Base-by-base conservation (phyloP, 768 basidiomycete species). In the Xanthoconium purpureum region DNA sequence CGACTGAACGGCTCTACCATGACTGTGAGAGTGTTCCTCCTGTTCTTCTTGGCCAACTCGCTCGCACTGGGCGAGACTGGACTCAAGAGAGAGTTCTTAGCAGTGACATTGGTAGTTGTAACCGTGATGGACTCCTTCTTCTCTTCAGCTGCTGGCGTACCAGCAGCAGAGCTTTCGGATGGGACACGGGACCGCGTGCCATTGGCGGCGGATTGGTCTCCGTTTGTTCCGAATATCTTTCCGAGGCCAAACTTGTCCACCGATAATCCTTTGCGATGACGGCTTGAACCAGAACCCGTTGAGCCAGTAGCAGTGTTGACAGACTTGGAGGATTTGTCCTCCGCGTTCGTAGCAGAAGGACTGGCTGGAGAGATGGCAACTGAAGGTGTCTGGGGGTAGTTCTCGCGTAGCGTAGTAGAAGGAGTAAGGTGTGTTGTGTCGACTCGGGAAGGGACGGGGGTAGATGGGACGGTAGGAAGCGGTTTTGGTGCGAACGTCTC, bases 11-110 rank as follows among this genome's bases (percentile, higher is more conserved):
- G 88, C 66, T 91, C 89, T 2, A 91, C 88, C 84, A 94, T 91
- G 39, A 94, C 83, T 0, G 88, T 92, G 59, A 97, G 78, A 0
- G 94, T 95, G 71, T 90, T 94, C 63, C 92, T 74, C 65, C 87
- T 78, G 58, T 74, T 78, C 71, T 85, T 85, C 77, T 84, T 91
- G 38, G 73, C 74, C 20, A 66, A 63, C 9, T 65, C 64, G 24
- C 59, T 52, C 52, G 67, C 56, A 57, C 66, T 63, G 37, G 64
- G 46, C 32, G 71, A 67, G 17, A 65, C 64, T 1, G 77, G 77
- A 50, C 74, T 77, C 52, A 78, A 62, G 7, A 79, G 64, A 8
- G 69, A 54, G 4, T 68, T 61, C 55, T 69, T 69, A 55, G 61
- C 37, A 5, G 71, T 71, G 28, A 65, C 61, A 17, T 60, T 46